These are phyloP conservation scores for Microbotryomycetes sp. DNA, from an alignment of 1,284 basidiomycete genomes.

Conservation along the genomic window DNA sequence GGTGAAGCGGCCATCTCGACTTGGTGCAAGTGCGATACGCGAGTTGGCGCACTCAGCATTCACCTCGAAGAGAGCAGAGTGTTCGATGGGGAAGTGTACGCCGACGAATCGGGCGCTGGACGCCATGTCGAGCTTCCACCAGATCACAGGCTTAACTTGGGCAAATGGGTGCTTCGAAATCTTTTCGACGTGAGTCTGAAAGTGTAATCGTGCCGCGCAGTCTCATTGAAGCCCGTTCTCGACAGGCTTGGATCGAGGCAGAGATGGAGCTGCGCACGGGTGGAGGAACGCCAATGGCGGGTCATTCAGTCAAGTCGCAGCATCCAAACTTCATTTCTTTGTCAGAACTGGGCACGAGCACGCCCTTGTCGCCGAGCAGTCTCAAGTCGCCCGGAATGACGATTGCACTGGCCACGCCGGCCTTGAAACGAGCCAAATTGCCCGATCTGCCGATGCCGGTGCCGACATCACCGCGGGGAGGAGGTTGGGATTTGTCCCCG, in stretches of 20 bases:
- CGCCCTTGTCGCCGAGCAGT: conserved; percentile 25
- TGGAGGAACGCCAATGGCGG: not conserved
- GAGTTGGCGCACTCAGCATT: conserved; percentile 77
- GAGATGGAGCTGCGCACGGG: conserved; percentile 35
- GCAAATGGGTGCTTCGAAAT: conserved; percentile 38
- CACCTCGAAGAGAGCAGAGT: conserved; percentile 72
- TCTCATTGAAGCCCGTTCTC: not conserved
- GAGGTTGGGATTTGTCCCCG: conserved; percentile 12
- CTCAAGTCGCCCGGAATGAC: conserved; percentile 45
- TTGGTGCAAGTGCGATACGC: conserved; percentile 87
- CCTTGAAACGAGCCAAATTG: conserved; percentile 50
- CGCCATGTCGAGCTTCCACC: conserved; percentile 44
- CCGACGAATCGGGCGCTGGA: conserved; percentile 72
- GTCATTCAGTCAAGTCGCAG: conserved; percentile 26
- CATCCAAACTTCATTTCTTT: conserved; percentile 40
- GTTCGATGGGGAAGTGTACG: conserved; percentile 92
- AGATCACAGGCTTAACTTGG: conserved; percentile 50
- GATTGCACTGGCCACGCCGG: conserved; percentile 58
- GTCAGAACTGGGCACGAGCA: conserved; percentile 35
- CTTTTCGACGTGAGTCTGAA: conserved; percentile 36
- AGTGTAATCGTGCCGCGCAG: too few relatives aligned
- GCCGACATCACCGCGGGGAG: conserved; percentile 7
- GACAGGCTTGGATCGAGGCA: conserved; percentile 25
- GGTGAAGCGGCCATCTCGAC: conserved; percentile 76
- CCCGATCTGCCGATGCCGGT: conserved; percentile 36